Conservation (phyloP, 768 basidiomycete species). For the Agaricus sinodeliciosus region DNA sequence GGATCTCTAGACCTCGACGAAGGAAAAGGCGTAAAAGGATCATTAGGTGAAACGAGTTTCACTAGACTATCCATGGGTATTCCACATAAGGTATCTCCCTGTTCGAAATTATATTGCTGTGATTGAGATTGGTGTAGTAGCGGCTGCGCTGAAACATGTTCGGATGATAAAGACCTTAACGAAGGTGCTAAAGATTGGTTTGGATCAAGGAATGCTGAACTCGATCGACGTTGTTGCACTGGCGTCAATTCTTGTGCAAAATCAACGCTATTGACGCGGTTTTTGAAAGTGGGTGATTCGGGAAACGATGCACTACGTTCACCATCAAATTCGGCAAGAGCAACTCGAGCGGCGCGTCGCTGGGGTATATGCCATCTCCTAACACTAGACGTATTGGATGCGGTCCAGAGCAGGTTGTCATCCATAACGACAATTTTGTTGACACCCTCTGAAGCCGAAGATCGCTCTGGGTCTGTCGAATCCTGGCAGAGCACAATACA, state of each 20-base stretch:
- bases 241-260: slow-evolving; percentile 17
- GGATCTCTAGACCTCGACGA: slow-evolving; percentile 48
- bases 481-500: slow-evolving; percentile 81
- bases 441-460: slow-evolving; percentile 47
- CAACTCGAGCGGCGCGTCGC: slow-evolving; percentile 31
- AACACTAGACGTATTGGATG: slow-evolving; percentile 75
- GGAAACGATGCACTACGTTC: slow-evolving; percentile 16
- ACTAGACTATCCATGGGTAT: slow-evolving; percentile 71
- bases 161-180: slow-evolving; percentile 27
- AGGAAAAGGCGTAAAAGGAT: slow-evolving; percentile 42
- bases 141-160: slow-evolving; percentile 10
- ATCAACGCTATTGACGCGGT: slow-evolving; percentile 8
- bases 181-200: slow-evolving; percentile 25
- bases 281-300: slow-evolving; percentile 15
- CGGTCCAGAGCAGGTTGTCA: slow-evolving; percentile 85
- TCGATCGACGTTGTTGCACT: slow-evolving; percentile 17
- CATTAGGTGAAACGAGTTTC: slow-evolving; percentile 60
- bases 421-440: slow-evolving; percentile 80
- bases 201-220: slow-evolving; percentile 16
- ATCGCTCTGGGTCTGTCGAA: slow-evolving; percentile 29
- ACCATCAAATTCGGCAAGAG: slow-evolving; percentile 18
- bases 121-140: neutral
- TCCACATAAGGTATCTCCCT: slow-evolving; percentile 36
- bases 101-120: slow-evolving; percentile 1
- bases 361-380: slow-evolving; percentile 75